Conservation (phyloP, 78 protist species). For the slime mould (Dictyostelium discoideum) region DNA sequence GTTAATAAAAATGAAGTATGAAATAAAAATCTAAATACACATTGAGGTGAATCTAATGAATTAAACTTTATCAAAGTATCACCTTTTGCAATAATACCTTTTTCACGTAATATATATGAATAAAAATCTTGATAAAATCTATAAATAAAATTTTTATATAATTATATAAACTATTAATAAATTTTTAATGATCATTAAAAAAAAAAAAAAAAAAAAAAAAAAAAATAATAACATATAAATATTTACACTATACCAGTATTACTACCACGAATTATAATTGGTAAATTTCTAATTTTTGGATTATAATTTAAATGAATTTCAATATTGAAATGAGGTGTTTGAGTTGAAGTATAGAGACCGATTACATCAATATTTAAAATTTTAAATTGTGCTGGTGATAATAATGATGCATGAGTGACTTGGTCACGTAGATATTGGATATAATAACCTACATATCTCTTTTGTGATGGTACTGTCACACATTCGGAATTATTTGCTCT, state of each 20-base stretch:
- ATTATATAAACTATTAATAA: background rate
- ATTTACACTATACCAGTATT: conserved; percentile 8
- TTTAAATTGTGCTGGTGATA: conserved; percentile 21
- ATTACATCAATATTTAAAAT: conserved; percentile 16
- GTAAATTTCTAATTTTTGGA: conserved; percentile 42
- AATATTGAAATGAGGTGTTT: background rate
- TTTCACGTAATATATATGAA: background rate
- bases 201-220: too few relatives aligned
- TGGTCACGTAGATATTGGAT: conserved; percentile 12
- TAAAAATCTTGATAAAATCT: background rate
- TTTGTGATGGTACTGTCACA: conserved; percentile 70
- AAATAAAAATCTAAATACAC: conserved; percentile 37
- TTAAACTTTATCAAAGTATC: conserved; percentile 44
- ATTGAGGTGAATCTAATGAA: conserved; percentile 15
- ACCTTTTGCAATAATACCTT: conserved; percentile 8
- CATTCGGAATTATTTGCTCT: conserved; percentile 25
- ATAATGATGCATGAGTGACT: background rate
- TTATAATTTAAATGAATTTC: conserved; percentile 32
- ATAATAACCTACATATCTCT: conserved; percentile 62
- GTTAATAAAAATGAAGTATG: conserved; percentile 48
- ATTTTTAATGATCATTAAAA: too few relatives aligned
- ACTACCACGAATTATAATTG: conserved; percentile 20
- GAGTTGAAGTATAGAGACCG: background rate
- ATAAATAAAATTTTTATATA: background rate
- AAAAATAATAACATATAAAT: background rate